Base-by-base conservation (phyloP, 768 basidiomycete species). In the Suillus fuscotomentosus region DNA sequence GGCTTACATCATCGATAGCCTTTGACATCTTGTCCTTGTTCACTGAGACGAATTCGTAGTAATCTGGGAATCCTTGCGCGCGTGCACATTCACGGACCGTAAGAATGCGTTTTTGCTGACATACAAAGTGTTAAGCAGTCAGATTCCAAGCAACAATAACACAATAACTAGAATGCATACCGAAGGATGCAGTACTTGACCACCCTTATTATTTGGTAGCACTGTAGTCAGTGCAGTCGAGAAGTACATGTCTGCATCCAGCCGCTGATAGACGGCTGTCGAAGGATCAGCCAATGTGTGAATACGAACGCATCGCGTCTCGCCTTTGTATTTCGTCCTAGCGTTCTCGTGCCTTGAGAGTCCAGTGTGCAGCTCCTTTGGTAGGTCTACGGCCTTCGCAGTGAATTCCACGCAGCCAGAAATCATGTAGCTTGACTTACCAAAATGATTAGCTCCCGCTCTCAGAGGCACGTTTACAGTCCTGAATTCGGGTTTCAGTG, bases 11-110 rank as follows among this genome's bases (percentile, higher is more conserved):
- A 14, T 76, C 68, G 1, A 85, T 68, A 39, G 80, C 73, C 24
- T 54, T 54, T 34, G 20, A 0, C 20, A 14, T 38, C 5, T 64
- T 70, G 0, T 69, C 63, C 6, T 73, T 70, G 45, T 83, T 80
- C 3, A 71, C 76, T 0, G 88, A 89, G 57, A 80, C 67, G 64
- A 93, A 90, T n/a, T 80, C 66, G 66, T 90, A 91, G 43, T 77
- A 50, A 65, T 94, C 92, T 0, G 90, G 89, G 68, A 94, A 93
- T 0, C 92, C 92, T 76, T 94, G 92, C 0, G 87, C 85, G 27
- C 92, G 82, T 20, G 91, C 90, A 51, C 82, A 84, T 70, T 92
- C 91, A 39, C 84, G 79, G 15, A 91, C 83, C 4, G 81, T 88
- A 47, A 91, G 70, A 31, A 90, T 83, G 8, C 92, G 84, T 67